These are phyloP conservation scores for Platismatia glauca DNA, from an alignment of 495 filamentous ascomycete genomes.

Conservation along the genomic window DNA sequence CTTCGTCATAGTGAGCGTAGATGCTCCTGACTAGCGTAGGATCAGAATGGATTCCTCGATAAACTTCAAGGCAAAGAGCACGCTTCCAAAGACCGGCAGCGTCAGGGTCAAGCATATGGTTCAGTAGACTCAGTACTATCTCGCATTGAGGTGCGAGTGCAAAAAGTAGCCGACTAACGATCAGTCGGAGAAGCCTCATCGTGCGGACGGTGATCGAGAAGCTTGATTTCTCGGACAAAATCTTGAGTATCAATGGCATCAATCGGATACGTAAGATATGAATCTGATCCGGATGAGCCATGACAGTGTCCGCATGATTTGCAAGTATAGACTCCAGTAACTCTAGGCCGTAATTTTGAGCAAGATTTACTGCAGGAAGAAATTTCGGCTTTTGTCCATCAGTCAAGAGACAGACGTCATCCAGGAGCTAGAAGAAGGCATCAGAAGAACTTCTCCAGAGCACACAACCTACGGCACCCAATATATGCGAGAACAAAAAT, in stretches of 20 bases:
- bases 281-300: slow-evolving; percentile 68
- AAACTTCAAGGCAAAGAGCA: slow-evolving; percentile 81
- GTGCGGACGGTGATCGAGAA: slow-evolving; percentile 80
- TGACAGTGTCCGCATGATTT: slow-evolving; percentile 74
- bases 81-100: slow-evolving; percentile 70
- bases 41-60: slow-evolving; percentile 75
- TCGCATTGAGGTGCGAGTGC: slow-evolving; percentile 73
- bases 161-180: slow-evolving; percentile 66
- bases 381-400: slow-evolving; percentile 77
- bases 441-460: neutral
- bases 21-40: slow-evolving; percentile 68
- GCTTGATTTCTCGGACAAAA: slow-evolving; percentile 64
- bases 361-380: slow-evolving; percentile 62
- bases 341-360: slow-evolving; percentile 77
- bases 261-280: slow-evolving; percentile 69
- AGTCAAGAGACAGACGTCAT: slow-evolving; percentile 80
- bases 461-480: no score
- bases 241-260: slow-evolving; percentile 72
- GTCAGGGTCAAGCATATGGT: slow-evolving; percentile 81
- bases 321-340: slow-evolving; percentile 81
- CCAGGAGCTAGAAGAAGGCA: slow-evolving; percentile 37
- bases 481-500: no score
- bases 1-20: slow-evolving; percentile 68
- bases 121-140: slow-evolving; percentile 74
- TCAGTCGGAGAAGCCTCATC: slow-evolving; percentile 67